A percentile compares a stretch with the other conserved stretches of the same genome.
These are phyloP conservation scores for Talaromyces funiculosus DNA, from an alignment of 2,329 filamentous ascomycete genomes.

Conservation along the genomic window DNA sequence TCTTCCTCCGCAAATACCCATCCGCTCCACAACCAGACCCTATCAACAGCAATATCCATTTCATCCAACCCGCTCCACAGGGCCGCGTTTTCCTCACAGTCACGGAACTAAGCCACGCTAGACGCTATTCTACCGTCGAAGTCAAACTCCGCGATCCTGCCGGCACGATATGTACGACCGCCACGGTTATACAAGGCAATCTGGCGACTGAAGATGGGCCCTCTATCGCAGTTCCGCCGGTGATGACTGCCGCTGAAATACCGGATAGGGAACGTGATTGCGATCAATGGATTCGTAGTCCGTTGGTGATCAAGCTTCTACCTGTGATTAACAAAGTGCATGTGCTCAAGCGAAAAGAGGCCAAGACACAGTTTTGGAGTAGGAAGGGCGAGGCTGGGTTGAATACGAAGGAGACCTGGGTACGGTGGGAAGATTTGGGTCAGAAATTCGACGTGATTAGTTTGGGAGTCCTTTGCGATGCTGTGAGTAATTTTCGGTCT, in stretches of 20 bases:
- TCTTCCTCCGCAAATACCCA: slow-evolving; percentile 11
- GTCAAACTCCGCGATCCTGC: slow-evolving; percentile 6
- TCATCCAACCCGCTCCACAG: slow-evolving; percentile 8
- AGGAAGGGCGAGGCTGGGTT: not conserved
- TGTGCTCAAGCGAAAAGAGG: slow-evolving; percentile 8
- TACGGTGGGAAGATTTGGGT: slow-evolving; percentile 2
- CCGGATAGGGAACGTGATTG: slow-evolving; percentile 7
- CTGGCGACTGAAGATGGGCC: slow-evolving; percentile 7
- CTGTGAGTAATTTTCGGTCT: not conserved
- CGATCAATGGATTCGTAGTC: not conserved
- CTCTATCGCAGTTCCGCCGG: slow-evolving; percentile 4
- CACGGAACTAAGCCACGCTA: slow-evolving; percentile 7
- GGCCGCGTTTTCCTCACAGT: slow-evolving; percentile 9
- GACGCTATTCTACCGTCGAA: slow-evolving; percentile 11
- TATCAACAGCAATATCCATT: slow-evolving; percentile 9
- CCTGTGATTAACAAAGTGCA: slow-evolving; percentile 6
- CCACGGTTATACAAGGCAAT: slow-evolving; percentile 10
- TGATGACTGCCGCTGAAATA: slow-evolving; percentile 1
- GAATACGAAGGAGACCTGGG: slow-evolving; percentile 11
- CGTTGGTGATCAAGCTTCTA: slow-evolving; percentile 9
- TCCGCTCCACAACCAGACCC: slow-evolving; percentile 8
- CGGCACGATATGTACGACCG: slow-evolving; percentile 6
- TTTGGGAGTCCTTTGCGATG: slow-evolving; percentile 9
- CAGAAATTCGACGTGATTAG: slow-evolving; percentile 12
- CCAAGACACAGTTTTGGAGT: slow-evolving; percentile 3